These are phyloP conservation scores for Mycena polygramma DNA, from an alignment of 768 basidiomycete genomes.

Conservation along the genomic window DNA sequence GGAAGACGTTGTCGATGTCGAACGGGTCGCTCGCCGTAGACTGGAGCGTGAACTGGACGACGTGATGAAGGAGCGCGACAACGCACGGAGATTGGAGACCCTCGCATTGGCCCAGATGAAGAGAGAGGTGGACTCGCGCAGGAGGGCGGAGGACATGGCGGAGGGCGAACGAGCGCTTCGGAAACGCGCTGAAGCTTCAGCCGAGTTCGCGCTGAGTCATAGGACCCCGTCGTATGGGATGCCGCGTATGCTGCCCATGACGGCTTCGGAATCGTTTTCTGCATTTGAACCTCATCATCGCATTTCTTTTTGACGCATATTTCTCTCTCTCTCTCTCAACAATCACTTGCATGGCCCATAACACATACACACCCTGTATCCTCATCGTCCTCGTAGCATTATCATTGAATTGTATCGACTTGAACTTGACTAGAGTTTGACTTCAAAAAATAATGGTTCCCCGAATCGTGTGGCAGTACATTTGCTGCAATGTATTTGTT, in stretches of 20 bases:
- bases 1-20: conserved; percentile 54
- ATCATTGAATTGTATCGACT: conserved; percentile 8
- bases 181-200: conserved; percentile 33
- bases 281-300: conserved; percentile 31
- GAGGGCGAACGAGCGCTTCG: conserved; percentile 47
- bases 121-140: conserved; percentile 71
- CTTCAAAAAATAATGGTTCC: no score
- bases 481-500: background rate
- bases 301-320: conserved; percentile 32
- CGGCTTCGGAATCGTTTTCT: conserved; percentile 23
- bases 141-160: conserved; percentile 73
- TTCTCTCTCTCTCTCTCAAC: conserved; percentile 8
- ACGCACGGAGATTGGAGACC: conserved; percentile 47
- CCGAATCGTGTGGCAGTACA: no score
- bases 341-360: conserved; percentile 30
- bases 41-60: conserved; percentile 51
- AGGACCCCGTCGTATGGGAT: conserved; percentile 13
- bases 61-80: conserved; percentile 48
- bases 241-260: conserved; percentile 22
- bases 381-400: conserved; percentile 29
- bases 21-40: conserved; percentile 53
- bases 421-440: no score
- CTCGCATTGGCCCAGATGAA: conserved; percentile 44
- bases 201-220: conserved; percentile 21
- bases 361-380: conserved; percentile 32